Percentiles rank a stretch among this genome's conserved stretches.
Conservation (phyloP, 2,329 filamentous ascomycete genomes). For the Fusarium staphyleae region DNA sequence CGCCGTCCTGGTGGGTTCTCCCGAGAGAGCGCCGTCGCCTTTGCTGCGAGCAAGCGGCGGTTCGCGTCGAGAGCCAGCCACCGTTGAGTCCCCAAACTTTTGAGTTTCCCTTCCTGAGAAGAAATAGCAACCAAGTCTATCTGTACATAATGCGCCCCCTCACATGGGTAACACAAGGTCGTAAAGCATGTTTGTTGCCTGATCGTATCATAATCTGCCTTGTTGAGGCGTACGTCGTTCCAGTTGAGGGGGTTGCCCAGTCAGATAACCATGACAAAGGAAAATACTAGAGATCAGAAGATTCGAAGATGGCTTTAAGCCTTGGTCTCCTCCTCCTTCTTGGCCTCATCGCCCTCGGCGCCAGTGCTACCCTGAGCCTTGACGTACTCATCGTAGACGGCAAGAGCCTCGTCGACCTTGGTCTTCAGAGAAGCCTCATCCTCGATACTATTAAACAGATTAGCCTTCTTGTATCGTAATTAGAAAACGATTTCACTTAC, state of each 20-base stretch:
- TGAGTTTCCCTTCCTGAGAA: conserved; percentile 48
- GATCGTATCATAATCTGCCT: conserved; percentile 39
- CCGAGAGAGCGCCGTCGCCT: conserved; percentile 33
- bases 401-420: conserved; percentile 97
- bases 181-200: conserved; percentile 41
- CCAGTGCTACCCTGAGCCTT: conserved; percentile 71
- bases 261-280: conserved; percentile 42
- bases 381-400: conserved; percentile 98
- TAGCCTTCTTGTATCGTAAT: conserved; percentile 27
- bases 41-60: conserved; percentile 32
- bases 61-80: conserved; percentile 39
- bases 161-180: conserved; percentile 38
- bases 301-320: conserved; percentile 44
- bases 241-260: conserved; percentile 39
- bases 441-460: conserved; percentile 70
- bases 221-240: conserved; percentile 36
- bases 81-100: conserved; percentile 45
- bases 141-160: conserved; percentile 49
- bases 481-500: conserved; percentile 66
- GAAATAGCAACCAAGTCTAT: conserved; percentile 53
- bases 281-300: conserved; percentile 39
- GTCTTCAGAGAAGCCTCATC: conserved; percentile 87
- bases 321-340: conserved; percentile 60
- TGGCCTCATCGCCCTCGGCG: conserved; percentile 49
- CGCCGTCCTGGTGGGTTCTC: conserved; percentile 48